Base-by-base conservation (phyloP, 2,329 filamentous ascomycete species). In the Botryotinia calthae region DNA sequence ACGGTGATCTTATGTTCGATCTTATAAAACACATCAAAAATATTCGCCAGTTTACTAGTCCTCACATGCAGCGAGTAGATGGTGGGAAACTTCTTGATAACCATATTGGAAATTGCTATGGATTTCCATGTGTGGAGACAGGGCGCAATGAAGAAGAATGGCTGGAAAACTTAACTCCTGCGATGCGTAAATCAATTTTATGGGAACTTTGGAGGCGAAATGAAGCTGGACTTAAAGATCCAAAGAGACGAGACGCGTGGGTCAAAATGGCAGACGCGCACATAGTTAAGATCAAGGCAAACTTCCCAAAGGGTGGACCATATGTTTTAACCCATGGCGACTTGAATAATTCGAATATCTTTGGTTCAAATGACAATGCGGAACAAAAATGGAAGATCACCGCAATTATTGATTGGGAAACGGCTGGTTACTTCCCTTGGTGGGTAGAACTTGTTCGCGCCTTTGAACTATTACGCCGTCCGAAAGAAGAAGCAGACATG, bases 181-280 rank as follows among this genome's bases (percentile, higher is more conserved):
- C 7, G 16, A 2, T 67, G 2, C 65, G 65, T 18, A 67, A 56
- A 67, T 1, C 3, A 2, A 4, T 40, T 67, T 40, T 67, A n/a
- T 9, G 1, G 0, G 10, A 1, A 4, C 0, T 0, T n/a, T 67
- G 64, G 44, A 0, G 0, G 2, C 2, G 1, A 0, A 22, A 67
- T 54, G 7, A 20, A 16, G 1, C 7, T 67, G 46, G 34, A n/a
- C 14, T 40, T n/a, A 0, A 28, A 6, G 4, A 42, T 28, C 65
- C 46, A 10, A 7, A 25, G 16, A 16, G 1, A 9, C 65, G 65
- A 42, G 31, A 28, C 14, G 2, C 4, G 10, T 67, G 65, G 65
- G 16, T 67, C 37, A 67, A 67, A 42, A 9, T 2, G 2, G 48
- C 1, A 34, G 46, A 56, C 48, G 65, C 42, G 28, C 14, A 28